These are phyloP conservation scores for Volvariella surrecta DNA, from an alignment of 1,284 basidiomycete genomes.

Conservation along the genomic window DNA sequence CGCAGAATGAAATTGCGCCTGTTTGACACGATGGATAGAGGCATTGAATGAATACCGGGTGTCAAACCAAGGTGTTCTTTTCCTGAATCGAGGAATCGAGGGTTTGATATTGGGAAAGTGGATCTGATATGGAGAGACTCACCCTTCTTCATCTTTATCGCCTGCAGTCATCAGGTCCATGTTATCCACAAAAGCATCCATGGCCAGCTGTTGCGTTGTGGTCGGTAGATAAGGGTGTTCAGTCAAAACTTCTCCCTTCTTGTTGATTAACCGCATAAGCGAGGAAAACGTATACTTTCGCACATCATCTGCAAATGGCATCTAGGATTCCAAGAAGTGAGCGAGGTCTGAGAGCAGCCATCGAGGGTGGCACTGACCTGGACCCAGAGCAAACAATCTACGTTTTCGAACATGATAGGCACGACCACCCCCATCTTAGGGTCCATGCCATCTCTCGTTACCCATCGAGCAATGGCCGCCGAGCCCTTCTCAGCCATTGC, in stretches of 20 bases:
- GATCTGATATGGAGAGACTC: slow-evolving; percentile 13
- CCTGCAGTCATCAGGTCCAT: slow-evolving; percentile 81
- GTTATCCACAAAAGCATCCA: slow-evolving; percentile 81
- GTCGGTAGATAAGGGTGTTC: slow-evolving; percentile 85
- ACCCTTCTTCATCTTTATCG: slow-evolving; percentile 68
- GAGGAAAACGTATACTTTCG: slow-evolving; percentile 84
- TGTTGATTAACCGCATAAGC: slow-evolving; percentile 67
- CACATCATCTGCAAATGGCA: slow-evolving; percentile 94
- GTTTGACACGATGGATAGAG: slow-evolving; percentile 83
- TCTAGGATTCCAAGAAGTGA: slow-evolving; percentile 34
- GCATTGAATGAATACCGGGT: slow-evolving; percentile 79
- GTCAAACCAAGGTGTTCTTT: slow-evolving; percentile 69
- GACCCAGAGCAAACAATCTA: slow-evolving; percentile 79
- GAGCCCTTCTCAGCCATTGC: slow-evolving; percentile 66
- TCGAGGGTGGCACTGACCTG: slow-evolving; percentile 40
- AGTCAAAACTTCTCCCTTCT: slow-evolving; percentile 64
- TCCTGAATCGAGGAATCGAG: slow-evolving; percentile 29
- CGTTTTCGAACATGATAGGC: slow-evolving; percentile 53
- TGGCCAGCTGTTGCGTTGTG: slow-evolving; percentile 64
- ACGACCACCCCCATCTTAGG: slow-evolving; percentile 79
- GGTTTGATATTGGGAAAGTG: not conserved
- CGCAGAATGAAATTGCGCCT: slow-evolving; percentile 86
- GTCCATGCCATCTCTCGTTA: slow-evolving; percentile 63
- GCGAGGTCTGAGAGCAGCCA: too few relatives aligned
- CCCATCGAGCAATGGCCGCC: slow-evolving; percentile 78